Base-by-base conservation (phyloP, 768 basidiomycete species). In the Ephemerocybe angulata region DNA sequence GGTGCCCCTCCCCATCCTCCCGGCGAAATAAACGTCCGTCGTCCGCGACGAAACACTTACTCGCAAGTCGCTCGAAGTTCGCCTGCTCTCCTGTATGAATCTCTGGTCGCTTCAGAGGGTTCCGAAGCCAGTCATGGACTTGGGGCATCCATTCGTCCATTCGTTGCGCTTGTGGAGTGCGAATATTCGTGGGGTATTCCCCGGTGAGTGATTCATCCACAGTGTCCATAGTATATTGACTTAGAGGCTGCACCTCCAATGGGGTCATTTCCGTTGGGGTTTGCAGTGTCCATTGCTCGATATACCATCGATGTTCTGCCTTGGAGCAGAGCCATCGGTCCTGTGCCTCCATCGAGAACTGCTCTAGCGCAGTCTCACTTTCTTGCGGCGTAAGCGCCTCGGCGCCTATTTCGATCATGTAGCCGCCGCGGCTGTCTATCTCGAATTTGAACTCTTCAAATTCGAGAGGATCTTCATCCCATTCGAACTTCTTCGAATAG, bases 361-460 rank as follows among this genome's bases (percentile, higher is more conserved):
- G 17, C 33, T 35, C 17, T 17, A 35, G 10, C 33, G n/a, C n/a
- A n/a, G n/a, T n/a, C n/a, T n/a, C n/a, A n/a, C n/a, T n/a, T n/a
- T n/a, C n/a, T n/a, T n/a, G n/a, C n/a, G n/a, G n/a, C n/a, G n/a
- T n/a, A n/a, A n/a, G n/a, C 33, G 33, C 33, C 10, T 35, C 10
- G 33, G 8, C 10, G 8, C 33, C 10, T 29, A 47, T 25, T 13
- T 47, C 44, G 15, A 25, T 7, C 15, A n/a, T 19, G 15, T 55
- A 55, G 2, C 53, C 53, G 48, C 53, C 44, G 13, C 53, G 28
- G 11, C 19, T 49, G 25, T 55, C 53, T 12, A 55, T 55, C 13
- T 47, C 38, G 4, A 35, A 22, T 24, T 55, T 55, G 27, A 55
- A 55, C 2, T 55, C 53, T 19, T 55, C 53, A 15, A 55, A 55